Evolutionary conservation across 768 basidiomycete species (phyloP), one percentile per base, ranked within the genome.

Genomic region (Heimioporus sp.): DNA sequence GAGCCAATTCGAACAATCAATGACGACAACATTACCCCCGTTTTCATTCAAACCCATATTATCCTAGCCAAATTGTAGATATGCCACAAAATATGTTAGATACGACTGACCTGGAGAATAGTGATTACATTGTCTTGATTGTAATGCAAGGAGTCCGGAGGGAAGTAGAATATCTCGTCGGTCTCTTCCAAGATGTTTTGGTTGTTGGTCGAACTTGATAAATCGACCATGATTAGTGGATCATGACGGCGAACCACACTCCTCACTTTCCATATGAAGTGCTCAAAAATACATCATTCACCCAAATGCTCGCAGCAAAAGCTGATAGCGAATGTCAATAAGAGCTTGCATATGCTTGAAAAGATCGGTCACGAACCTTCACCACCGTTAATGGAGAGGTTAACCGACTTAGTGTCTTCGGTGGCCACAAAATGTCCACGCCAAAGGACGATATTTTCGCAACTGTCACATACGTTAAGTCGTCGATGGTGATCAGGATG

Each of bases 281-380:
- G 10, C 74, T 75, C 41, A 92, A 65, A 73, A 91, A 90, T 5
- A 78, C 73, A 54, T 83, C 68, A 56, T 92, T 92, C 30, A 89
- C 71, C 86, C 88, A 92, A 13, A 92, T 82, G 46, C 86, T 88
- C 3, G 88, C 88, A 28, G 90, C 88, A 58, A 92, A 92, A 5
- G 85, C 89, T 60, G 35, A 51, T 50, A 24, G 24, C 32, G 32
- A 35, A 37, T 6, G 16, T 47, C n/a, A 11, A 32, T 48, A 10
- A 46, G 30, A 4, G 37, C 28, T 21, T 17, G 30, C 36, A 12
- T 28, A 4, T 41, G 13, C n/a, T 34, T 13, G 43, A 41, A 17
- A 46, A 40, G 46, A 12, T 42, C 16, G 15, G 10, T 31, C 35
- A 54, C 67, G 16, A 50, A 85, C 87, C 87, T 77, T 81, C 78